Base-by-base conservation (phyloP, 345 rosid genomes). In the Eucalyptus paniculata region DNA sequence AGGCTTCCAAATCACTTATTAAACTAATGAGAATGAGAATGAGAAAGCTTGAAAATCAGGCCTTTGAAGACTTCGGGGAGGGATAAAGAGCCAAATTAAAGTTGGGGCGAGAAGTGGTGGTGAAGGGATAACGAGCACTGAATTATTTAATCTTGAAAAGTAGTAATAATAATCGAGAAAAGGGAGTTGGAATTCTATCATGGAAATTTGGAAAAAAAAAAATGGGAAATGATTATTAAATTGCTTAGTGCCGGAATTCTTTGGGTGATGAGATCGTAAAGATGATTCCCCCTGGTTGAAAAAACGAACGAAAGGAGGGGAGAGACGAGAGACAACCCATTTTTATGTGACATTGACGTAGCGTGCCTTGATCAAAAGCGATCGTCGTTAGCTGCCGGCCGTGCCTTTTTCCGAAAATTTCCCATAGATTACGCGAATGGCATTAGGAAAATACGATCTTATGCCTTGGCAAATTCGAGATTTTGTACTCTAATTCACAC, bases 11-110 rank as follows among this genome's bases (percentile, higher is more conserved):
- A 67, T 34, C 18, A 32, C 69, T n/a, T 14, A 30, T 15, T 14
- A 30, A 86, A 50, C 21, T 51, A 18, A 40, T 51, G 13, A 49
- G 50, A n/a, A 32, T 5, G 40, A 18, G 42, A 56, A 1, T 1
- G 83, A 21, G 45, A 21, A 88, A 67, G 83, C 90, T 92, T 92
- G 32, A 49, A 86, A 60, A 42, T 86, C 19, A 86, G 91, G 88
- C 53, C 86, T 91, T 88, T 30, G 47, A 49, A 91, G 60, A 32
- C 95, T 95, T 96, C 50, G 88, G 89, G 54, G 92, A 91, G 93
- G 94, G 94, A 90, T 93, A 94, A 94, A 96, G 95, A 92, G 93
- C 44, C 24, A 50, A 72, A 86, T 50, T 89, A 87, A 86, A 90
- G 87, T 50, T 32, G 45, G 44, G 16, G 32, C 23, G 54, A 50